phyloP scores from a whole-genome alignment of 129 eudicot genomes.

The Centella asiatica region DNA sequence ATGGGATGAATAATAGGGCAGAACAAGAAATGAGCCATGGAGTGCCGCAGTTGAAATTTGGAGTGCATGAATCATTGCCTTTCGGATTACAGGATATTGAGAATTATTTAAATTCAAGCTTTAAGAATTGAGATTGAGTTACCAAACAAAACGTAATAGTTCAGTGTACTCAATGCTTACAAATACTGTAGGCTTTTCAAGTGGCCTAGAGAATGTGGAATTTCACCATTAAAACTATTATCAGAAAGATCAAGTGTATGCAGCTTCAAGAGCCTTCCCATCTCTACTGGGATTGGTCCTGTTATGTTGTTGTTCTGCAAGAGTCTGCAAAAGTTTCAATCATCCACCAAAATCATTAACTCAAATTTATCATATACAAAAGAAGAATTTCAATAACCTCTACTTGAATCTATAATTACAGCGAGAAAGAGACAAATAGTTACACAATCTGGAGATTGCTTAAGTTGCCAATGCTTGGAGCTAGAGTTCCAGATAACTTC shows the following conservation, averaged over 20 bases:
- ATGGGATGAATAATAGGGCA: no score
- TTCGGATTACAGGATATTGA: no score
- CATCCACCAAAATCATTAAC: constrained; percentile 7
- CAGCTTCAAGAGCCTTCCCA: constrained; percentile 66
- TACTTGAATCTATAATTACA: background rate
- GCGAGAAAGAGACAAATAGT: constrained; percentile 4
- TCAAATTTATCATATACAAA: background rate
- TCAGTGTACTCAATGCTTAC: constrained; percentile 41
- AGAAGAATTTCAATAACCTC: background rate
- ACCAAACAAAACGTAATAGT: no score
- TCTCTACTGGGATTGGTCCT: constrained; percentile 64
- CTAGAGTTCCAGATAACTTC: constrained; percentile 67
- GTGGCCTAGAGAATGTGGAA: constrained; percentile 65
- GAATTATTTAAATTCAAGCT: no score
- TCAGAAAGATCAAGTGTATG: constrained; percentile 86
- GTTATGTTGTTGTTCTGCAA: constrained; percentile 76
- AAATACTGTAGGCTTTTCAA: constrained; percentile 64
- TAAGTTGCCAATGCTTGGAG: constrained; percentile 88
- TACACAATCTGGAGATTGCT: constrained; percentile 87
- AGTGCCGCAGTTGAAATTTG: no score
- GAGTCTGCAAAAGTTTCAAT: constrained; percentile 47
- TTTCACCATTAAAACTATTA: constrained; percentile 51
- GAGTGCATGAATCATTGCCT: no score
- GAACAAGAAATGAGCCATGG: no score
- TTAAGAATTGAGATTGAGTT: no score